These are phyloP conservation scores for Eucalyptus tenuipes DNA, from an alignment of 345 rosid genomes.

Conservation along the genomic window DNA sequence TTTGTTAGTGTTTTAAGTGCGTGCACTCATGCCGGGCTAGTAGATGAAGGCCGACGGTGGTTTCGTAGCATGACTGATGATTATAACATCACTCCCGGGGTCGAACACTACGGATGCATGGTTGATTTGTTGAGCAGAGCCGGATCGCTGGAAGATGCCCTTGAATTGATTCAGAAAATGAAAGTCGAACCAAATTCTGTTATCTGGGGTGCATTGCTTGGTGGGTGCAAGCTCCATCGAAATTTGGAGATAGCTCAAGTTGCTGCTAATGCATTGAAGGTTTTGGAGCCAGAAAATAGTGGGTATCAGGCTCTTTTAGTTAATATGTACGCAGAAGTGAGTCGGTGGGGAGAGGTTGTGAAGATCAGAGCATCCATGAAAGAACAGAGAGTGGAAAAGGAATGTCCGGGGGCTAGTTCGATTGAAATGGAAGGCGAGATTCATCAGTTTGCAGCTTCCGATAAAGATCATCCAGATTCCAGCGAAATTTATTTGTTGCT, in stretches of 20 bases:
- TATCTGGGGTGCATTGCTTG: conserved; percentile 68
- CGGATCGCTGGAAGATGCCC: conserved; percentile 59
- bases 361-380: conserved; percentile 45
- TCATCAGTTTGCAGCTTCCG: conserved; percentile 54
- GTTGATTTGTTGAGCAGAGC: conserved; percentile 66
- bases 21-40: conserved; percentile 74
- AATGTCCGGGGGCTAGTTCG: conserved; percentile 61
- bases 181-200: conserved; percentile 43
- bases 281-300: conserved; percentile 53
- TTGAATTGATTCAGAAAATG: conserved; percentile 40
- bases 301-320: conserved; percentile 43
- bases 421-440: conserved; percentile 36
- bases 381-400: conserved; percentile 26
- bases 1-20: conserved; percentile 69
- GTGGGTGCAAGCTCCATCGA: conserved; percentile 56
- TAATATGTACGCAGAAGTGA: conserved; percentile 56
- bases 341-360: conserved; percentile 57
- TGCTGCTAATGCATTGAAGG: conserved; percentile 36
- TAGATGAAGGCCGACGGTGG: conserved; percentile 47
- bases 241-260: conserved; percentile 49
- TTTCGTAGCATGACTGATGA: conserved; percentile 41
- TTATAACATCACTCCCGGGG: conserved; percentile 26
- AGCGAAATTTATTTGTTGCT: conserved; percentile 33
- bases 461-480: conserved; percentile 39
- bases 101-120: conserved; percentile 72